Conservation (phyloP, 306 rosid genomes). For the Quercus robur region DNA sequence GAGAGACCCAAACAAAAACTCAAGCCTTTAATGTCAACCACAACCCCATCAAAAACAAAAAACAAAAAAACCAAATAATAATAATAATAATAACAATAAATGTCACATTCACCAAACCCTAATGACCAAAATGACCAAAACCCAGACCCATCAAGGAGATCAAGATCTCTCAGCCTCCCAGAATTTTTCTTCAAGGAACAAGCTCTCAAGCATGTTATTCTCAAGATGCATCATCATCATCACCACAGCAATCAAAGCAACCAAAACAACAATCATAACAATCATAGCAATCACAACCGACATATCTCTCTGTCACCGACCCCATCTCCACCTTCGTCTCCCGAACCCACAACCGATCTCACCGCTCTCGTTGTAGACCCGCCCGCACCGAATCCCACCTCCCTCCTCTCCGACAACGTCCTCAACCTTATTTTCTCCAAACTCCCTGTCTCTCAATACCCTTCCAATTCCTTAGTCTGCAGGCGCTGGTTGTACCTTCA, state of each 20-base stretch:
- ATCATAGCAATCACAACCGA: not conserved
- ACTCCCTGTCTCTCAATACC: constrained; percentile 55
- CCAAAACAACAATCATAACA: no score
- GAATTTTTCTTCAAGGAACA: constrained; percentile 10
- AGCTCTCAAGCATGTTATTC: constrained; percentile 35
- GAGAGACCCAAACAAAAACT: no score
- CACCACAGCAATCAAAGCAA: not conserved
- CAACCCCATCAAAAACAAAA: no score
- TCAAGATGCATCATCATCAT: constrained; percentile 27
- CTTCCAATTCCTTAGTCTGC: constrained; percentile 65
- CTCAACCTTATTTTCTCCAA: constrained; percentile 57
- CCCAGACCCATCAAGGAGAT: not conserved
- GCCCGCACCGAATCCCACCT: constrained; percentile 45
- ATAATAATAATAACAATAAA: not conserved
- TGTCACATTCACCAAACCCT: constrained; percentile 21
- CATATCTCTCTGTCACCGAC: constrained; percentile 5
- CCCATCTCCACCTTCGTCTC: constrained; percentile 20
- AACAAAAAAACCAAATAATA: not conserved
- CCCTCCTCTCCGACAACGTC: constrained; percentile 57
- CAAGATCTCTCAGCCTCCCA: constrained; percentile 16
- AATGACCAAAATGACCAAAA: not conserved
- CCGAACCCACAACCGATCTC: constrained; percentile 4
- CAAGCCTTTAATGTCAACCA: no score
- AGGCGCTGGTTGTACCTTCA: constrained; percentile 88
- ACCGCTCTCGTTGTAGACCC: constrained; percentile 3